These are phyloP conservation scores for Aquilaria agallochum DNA, from an alignment of 441 rosid species.

Conservation along the genomic window DNA sequence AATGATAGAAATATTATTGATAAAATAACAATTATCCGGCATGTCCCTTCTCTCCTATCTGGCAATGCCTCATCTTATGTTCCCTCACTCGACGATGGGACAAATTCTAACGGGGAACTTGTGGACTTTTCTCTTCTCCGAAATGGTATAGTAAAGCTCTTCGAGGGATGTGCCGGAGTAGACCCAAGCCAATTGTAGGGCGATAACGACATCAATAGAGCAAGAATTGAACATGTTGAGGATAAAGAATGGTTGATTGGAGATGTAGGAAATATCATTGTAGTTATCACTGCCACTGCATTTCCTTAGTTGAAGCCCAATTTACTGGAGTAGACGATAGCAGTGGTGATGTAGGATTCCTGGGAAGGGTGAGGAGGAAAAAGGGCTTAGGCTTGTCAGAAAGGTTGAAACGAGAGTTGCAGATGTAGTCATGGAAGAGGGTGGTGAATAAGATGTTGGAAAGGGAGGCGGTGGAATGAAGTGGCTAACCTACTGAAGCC, in stretches of 20 bases:
- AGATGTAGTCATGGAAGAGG: constrained; percentile 12
- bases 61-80: no score
- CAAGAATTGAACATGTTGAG: constrained; percentile 48
- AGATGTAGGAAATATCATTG: constrained; percentile 44
- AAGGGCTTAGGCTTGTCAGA: constrained; percentile 32
- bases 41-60: no score
- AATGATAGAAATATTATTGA: no score
- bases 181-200: constrained; percentile 40
- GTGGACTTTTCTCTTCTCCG: constrained; percentile 34
- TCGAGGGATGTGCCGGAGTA: constrained; percentile 43
- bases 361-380: constrained; percentile 34
- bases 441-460: constrained; percentile 18
- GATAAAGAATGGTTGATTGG: constrained; percentile 28
- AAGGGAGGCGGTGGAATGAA: background rate
- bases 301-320: constrained; percentile 36
- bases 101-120: constrained; percentile 50
- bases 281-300: constrained; percentile 54
- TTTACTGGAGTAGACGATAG: constrained; percentile 27
- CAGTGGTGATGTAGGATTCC: constrained; percentile 38
- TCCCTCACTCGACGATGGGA: constrained; percentile 26
- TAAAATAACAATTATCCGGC: no score
- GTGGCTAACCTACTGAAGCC: no score
- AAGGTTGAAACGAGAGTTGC: constrained; percentile 29
- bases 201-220: constrained; percentile 23
- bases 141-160: constrained; percentile 42